Percentiles rank a stretch among this genome's conserved stretches.
Evolutionary conservation across 495 filamentous ascomycete genomes (phyloP).

Genomic region (Penicilliopsis zonata): DNA sequence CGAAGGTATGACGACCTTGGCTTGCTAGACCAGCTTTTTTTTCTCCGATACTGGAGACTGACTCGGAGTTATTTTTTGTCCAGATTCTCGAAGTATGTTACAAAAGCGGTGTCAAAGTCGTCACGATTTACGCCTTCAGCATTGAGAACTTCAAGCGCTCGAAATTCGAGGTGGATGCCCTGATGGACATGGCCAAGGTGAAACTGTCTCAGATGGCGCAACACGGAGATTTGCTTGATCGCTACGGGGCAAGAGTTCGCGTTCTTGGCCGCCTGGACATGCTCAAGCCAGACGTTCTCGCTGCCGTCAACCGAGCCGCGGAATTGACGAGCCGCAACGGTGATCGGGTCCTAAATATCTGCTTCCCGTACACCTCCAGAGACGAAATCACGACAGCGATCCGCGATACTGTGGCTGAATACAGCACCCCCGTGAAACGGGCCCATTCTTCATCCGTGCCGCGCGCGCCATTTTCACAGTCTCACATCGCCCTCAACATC

Average conservation of each 20-base stretch:
- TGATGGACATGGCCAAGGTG: slow-evolving; percentile 96
- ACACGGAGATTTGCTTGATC: slow-evolving; percentile 85
- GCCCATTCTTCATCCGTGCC: slow-evolving; percentile 16
- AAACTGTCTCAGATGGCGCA: slow-evolving; percentile 84
- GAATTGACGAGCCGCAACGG: slow-evolving; percentile 75
- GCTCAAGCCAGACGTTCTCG: slow-evolving; percentile 73
- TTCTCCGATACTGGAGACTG: slow-evolving; percentile 3
- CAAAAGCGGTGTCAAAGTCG: slow-evolving; percentile 83
- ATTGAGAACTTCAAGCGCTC: slow-evolving; percentile 98
- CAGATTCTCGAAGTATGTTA: slow-evolving; percentile 96
- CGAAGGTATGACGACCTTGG: slow-evolving; percentile 40
- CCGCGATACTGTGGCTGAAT: slow-evolving; percentile 71
- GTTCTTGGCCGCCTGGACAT: slow-evolving; percentile 74
- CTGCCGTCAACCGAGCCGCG: slow-evolving; percentile 72
- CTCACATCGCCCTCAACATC: slow-evolving; percentile 75
- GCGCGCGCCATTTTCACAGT: slow-evolving; percentile 69
- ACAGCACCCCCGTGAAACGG: slow-evolving; percentile 50
- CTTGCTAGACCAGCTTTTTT: neutral
- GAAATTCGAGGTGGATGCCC: slow-evolving; percentile 91
- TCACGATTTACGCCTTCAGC: slow-evolving; percentile 95
- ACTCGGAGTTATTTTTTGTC: neutral
- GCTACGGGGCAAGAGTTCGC: slow-evolving; percentile 78
- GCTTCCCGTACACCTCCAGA: slow-evolving; percentile 92
- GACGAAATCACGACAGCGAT: slow-evolving; percentile 95
- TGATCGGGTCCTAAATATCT: slow-evolving; percentile 80